These are phyloP conservation scores for Malania oleifera DNA, from an alignment of 164 flowering plant genomes.

Conservation along the genomic window DNA sequence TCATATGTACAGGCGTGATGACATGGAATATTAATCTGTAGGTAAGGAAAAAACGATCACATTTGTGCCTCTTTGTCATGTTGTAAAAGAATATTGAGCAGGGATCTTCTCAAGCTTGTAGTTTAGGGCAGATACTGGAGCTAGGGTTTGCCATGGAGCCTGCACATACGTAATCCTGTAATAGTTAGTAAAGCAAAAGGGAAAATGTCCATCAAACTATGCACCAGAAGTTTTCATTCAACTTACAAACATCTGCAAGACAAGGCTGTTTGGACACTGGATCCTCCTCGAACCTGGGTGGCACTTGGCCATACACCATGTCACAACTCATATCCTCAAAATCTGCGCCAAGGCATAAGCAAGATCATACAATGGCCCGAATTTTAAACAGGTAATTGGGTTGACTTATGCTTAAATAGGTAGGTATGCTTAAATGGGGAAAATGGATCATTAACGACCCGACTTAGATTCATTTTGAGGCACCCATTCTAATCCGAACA, in stretches of 20 bases:
- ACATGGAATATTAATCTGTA: too few species aligned
- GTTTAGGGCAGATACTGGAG: constrained; percentile 54
- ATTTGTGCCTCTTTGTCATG: too few species aligned
- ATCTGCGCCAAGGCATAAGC: constrained; percentile 33
- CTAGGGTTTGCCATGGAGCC: constrained; percentile 74
- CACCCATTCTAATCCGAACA: too few species aligned
- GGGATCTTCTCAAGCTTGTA: constrained; percentile 40
- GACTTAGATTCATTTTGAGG: too few species aligned
- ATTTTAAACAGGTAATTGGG: too few species aligned
- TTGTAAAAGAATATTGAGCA: too few species aligned
- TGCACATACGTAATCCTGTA: constrained; percentile 23
- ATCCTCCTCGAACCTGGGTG: constrained; percentile 80
- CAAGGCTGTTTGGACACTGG: constrained; percentile 75
- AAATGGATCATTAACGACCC: too few species aligned
- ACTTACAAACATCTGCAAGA: constrained; percentile 62
- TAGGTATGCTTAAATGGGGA: too few species aligned
- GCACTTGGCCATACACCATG: constrained; percentile 87
- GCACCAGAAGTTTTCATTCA: neutral
- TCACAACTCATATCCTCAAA: constrained; percentile 99
- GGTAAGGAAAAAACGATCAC: too few species aligned
- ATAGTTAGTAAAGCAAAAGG: neutral
- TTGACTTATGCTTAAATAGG: too few species aligned
- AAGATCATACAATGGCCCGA: too few species aligned
- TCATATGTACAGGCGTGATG: too few species aligned
- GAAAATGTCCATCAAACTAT: neutral